A percentile compares a stretch with the other conserved stretches of the same genome.
These are phyloP conservation scores for Lachancea meyersii DNA, from an alignment of 805 yeast genomes.

Conservation along the genomic window DNA sequence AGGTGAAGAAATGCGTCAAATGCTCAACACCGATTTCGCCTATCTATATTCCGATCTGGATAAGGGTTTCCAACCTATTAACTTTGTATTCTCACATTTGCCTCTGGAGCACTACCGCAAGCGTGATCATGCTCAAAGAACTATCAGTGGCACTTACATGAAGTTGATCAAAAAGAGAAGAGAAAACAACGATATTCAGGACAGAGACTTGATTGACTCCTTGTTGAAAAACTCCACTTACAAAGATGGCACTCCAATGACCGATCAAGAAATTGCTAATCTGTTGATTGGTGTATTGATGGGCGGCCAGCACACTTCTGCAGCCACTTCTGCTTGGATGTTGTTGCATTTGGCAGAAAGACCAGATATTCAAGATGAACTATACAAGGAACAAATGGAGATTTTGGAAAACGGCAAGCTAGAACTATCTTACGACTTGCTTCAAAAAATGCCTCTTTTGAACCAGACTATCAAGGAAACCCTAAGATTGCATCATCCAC, in stretches of 20 bases:
- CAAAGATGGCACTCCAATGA: constrained; percentile 90
- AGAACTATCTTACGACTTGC: constrained; percentile 73
- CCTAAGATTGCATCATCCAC: constrained; percentile 90
- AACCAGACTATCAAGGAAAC: constrained; percentile 88
- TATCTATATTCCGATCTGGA: constrained; percentile 83
- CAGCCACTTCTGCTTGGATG: constrained; percentile 94
- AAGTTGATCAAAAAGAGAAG: constrained; percentile 72
- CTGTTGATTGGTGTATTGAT: constrained; percentile 89
- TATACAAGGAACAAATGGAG: constrained; percentile 64
- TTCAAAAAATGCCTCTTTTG: constrained; percentile 73
- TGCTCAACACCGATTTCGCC: constrained; percentile 79
- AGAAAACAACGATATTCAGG: constrained; percentile 64
- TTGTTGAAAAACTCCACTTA: constrained; percentile 77
- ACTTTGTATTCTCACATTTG: constrained; percentile 90
- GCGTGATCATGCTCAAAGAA: constrained; percentile 84
- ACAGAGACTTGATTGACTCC: constrained; percentile 84
- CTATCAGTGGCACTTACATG: constrained; percentile 75
- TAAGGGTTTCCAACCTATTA: constrained; percentile 93
- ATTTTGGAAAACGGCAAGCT: constrained; percentile 51
- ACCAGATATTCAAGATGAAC: constrained; percentile 77
- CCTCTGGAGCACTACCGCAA: constrained; percentile 80
- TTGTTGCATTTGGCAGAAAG: constrained; percentile 83
- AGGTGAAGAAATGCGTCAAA: constrained; percentile 86
- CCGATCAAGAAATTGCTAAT: constrained; percentile 91
- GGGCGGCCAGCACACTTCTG: constrained; percentile 99